phyloP scores from a whole-genome alignment of 2,329 filamentous ascomycete species.

The Cryphonectria nitschkei region DNA sequence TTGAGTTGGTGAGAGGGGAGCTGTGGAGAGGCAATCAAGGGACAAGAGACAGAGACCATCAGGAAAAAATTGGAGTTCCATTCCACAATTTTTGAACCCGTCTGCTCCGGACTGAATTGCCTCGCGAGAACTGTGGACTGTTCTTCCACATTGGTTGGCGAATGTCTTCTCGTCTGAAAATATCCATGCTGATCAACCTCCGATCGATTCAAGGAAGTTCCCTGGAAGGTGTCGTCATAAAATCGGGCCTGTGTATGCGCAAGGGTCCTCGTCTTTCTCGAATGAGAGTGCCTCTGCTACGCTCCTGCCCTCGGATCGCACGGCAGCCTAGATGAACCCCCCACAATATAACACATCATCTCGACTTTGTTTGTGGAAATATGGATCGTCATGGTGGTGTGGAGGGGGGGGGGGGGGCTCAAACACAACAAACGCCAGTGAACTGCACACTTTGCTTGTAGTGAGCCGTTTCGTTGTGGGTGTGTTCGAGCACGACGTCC shows the following conservation, averaged over 20 bases:
- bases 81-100: not conserved
- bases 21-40: too few species aligned
- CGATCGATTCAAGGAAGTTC: not conserved
- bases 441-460: too few species aligned
- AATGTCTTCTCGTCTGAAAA: not conserved
- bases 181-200: not conserved
- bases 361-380: not conserved
- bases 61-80: not conserved
- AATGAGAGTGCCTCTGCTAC: not conserved
- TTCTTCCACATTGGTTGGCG: not conserved
- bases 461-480: too few species aligned
- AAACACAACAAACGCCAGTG: not conserved
- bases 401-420: not conserved
- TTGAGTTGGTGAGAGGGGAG: not conserved
- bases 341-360: not conserved
- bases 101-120: not conserved
- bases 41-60: too few species aligned
- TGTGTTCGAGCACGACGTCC: too few species aligned
- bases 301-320: not conserved
- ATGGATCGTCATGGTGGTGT: not conserved
- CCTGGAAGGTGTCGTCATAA: constrained; percentile 10
- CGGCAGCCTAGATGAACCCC: not conserved
- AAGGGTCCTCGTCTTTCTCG: constrained; percentile 6
- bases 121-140: not conserved
- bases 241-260: constrained; percentile 2